Base-by-base conservation (phyloP, 495 filamentous ascomycete genomes). In the Daldinia concentrica region DNA sequence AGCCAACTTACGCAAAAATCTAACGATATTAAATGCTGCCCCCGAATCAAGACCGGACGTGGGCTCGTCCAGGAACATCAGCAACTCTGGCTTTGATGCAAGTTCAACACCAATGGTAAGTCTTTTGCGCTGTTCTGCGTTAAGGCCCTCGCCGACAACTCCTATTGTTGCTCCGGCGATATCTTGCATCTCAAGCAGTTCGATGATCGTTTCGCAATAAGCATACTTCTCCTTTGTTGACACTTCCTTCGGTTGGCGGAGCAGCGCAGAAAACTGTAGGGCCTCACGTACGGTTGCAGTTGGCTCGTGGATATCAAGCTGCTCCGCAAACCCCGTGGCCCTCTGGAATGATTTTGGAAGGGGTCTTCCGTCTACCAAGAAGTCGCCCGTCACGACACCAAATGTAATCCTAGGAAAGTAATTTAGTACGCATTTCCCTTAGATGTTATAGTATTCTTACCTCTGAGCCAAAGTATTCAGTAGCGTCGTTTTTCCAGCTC, bases 311-410 rank as follows among this genome's bases (percentile, higher is more conserved):
- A 95, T 84, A 83, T 95, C 92, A 74, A 93, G 91, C 73, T 95
- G 92, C 70, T 95, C 90, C n/a, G 92, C 92, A 71, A 94, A 95
- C n/a, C 92, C 92, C 4, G 91, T 93, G 78, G 92, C 92, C 8
- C 92, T 87, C 71, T 92, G 91, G 80, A 93, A 93, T 1, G 89
- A 90, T 24, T 84, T 84, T 69, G 92, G 89, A 19, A 88, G 85
- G 52, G 82, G 85, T 32, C 84, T 83, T 5, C 90, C 92, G 67
- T 92, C 88, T 3, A 94, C 87, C 0, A 92, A 78, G 83, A 92
- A 63, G 88, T 86, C 26, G 88, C 92, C 55, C 80, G 85, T 57
- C 90, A 77, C 67, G 3, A 75, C 68, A 26, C 72, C 72, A 30
- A 73, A 68, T 0, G 67, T 73, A 30, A 71, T 71, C 39, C 73